A percentile compares a stretch with the other conserved stretches of the same genome.
Conservation (phyloP, 163 green algal genomes). For the Botryococcus braunii region DNA sequence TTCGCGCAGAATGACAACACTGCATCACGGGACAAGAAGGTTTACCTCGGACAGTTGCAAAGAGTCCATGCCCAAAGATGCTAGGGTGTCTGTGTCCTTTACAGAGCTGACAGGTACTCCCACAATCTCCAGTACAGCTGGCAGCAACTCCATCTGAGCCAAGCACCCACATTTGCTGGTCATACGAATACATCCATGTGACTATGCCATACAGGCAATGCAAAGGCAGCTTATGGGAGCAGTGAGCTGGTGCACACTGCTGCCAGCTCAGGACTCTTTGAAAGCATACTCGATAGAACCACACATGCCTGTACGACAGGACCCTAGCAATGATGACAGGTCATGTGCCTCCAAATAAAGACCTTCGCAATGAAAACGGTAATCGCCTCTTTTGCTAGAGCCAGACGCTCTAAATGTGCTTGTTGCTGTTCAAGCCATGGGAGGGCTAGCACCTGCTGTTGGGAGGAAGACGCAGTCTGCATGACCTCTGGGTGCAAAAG, state of each 20-base stretch:
- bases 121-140: conserved; percentile 9
- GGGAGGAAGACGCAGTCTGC: background rate
- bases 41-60: conserved; percentile 15
- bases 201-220: background rate
- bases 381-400: background rate
- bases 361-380: too few relatives aligned
- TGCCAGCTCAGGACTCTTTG: too few relatives aligned
- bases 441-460: background rate
- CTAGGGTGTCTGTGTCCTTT: conserved; percentile 10
- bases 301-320: too few relatives aligned
- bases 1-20: background rate
- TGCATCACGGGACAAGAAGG: background rate
- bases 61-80: conserved; percentile 15
- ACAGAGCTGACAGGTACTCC: conserved; percentile 4
- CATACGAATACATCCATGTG: background rate
- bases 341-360: too few relatives aligned
- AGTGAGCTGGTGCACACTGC: background rate
- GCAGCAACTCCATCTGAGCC: conserved; percentile 11
- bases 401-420: background rate
- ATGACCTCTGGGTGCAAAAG: conserved; percentile 3
- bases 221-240: background rate
- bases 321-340: too few relatives aligned
- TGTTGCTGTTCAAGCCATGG: background rate
- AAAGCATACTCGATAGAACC: too few relatives aligned
- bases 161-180: background rate